Evolutionary conservation across 208 protist genomes (phyloP).

Genomic region (Tritrichomonas musculus): DNA sequence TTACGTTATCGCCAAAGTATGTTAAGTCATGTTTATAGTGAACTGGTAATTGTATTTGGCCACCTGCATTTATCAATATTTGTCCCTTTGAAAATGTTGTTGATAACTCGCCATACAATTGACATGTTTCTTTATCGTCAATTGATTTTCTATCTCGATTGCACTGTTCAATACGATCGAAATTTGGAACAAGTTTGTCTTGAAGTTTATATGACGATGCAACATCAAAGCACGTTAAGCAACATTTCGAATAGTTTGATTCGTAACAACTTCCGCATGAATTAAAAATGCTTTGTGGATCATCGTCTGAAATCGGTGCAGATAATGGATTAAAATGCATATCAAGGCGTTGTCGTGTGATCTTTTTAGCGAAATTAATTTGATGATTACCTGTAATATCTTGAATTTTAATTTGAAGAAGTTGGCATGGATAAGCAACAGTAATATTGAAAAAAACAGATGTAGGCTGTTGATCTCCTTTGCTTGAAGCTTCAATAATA

Average conservation of each 20-base stretch:
- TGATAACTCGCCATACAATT: not conserved
- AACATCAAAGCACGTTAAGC: constrained; percentile 22
- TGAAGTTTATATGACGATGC: not conserved
- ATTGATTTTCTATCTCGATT: not conserved
- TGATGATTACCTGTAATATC: constrained; percentile 4
- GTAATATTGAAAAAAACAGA: not conserved
- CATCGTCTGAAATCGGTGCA: not conserved
- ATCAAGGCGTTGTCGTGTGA: not conserved
- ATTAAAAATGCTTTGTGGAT: not conserved
- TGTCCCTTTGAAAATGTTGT: not conserved
- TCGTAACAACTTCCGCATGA: not conserved
- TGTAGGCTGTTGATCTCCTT: not conserved
- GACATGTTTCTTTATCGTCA: not conserved
- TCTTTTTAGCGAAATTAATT: not conserved
- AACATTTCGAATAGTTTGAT: not conserved
- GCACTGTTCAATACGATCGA: not conserved
- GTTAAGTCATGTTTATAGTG: not conserved
- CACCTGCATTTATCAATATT: not conserved
- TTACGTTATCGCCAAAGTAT: not conserved
- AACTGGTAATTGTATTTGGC: not conserved
- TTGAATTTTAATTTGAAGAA: not conserved
- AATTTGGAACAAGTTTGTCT: not conserved
- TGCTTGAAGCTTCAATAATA: not conserved
- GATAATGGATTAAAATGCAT: not conserved
- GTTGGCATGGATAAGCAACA: not conserved